phyloP scores from a whole-genome alignment of 2,329 filamentous ascomycete species.

The Xylariaceae sp. region DNA sequence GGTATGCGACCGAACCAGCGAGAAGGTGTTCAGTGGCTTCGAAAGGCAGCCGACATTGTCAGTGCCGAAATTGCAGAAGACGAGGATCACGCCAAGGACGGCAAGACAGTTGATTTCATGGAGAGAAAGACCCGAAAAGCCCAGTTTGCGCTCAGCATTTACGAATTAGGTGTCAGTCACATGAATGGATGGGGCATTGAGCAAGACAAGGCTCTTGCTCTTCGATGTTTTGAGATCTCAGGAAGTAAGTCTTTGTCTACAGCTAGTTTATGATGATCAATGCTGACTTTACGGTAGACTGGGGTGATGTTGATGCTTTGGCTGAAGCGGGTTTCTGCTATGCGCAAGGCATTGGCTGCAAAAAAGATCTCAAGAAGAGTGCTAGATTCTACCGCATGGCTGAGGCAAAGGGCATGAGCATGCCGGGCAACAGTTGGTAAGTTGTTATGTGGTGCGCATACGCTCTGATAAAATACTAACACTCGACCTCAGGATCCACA shows the following conservation, averaged over 20 bases:
- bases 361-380: slow-evolving; percentile 93
- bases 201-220: slow-evolving; percentile 79
- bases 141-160: slow-evolving; percentile 91
- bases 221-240: slow-evolving; percentile 95
- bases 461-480: slow-evolving; percentile 1
- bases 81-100: slow-evolving; percentile 59
- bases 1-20: slow-evolving; percentile 88
- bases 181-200: slow-evolving; percentile 98
- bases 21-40: slow-evolving; percentile 87
- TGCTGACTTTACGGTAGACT: slow-evolving; percentile 45
- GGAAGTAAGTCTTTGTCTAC: slow-evolving; percentile 56
- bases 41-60: slow-evolving; percentile 81
- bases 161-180: slow-evolving; percentile 92
- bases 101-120: slow-evolving; percentile 57
- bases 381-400: slow-evolving; percentile 86
- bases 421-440: slow-evolving; percentile 98
- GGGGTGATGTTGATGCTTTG: slow-evolving; percentile 92
- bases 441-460: slow-evolving; percentile 29
- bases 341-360: slow-evolving; percentile 84
- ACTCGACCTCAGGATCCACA: slow-evolving; percentile 72
- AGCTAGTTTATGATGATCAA: slow-evolving; percentile 19
- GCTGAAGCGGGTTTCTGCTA: slow-evolving; percentile 96
- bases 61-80: slow-evolving; percentile 79
- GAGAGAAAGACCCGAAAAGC: slow-evolving; percentile 81
- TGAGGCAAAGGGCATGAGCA: slow-evolving; percentile 89